These are phyloP conservation scores for Antitrichia curtipendula DNA, from an alignment of 225 moss, liverwort and hornwort genomes.

Conservation along the genomic window DNA sequence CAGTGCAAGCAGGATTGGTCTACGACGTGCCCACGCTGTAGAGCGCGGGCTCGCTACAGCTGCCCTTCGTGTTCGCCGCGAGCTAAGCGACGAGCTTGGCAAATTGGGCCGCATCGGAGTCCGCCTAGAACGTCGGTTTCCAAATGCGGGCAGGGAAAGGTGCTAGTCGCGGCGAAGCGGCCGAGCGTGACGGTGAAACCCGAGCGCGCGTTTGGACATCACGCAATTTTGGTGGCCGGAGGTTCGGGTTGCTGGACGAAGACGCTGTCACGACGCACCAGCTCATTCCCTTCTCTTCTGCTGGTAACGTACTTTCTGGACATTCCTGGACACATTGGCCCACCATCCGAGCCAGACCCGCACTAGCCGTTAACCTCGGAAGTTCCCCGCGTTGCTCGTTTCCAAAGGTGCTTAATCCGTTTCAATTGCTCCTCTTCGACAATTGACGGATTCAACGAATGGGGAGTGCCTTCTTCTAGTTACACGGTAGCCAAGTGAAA, in stretches of 20 bases:
- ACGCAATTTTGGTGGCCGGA: slow-evolving; percentile 49
- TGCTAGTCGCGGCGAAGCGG: slow-evolving; percentile 56
- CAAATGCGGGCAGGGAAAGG: slow-evolving; percentile 30
- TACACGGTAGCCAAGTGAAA: not conserved
- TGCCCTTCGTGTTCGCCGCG: slow-evolving; percentile 51
- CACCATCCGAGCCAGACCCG: not conserved
- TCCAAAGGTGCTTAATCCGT: not conserved
- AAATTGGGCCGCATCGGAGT: slow-evolving; percentile 42
- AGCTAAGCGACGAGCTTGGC: slow-evolving; percentile 18
- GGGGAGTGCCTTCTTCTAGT: not conserved
- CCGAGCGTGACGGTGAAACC: slow-evolving; percentile 9
- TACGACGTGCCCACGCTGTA: slow-evolving; percentile 41
- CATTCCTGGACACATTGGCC: not conserved
- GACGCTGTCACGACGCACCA: slow-evolving; percentile 40
- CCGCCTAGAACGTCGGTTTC: not conserved
- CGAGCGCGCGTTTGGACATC: slow-evolving; percentile 36
- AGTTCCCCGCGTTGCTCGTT: not conserved
- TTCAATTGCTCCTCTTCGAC: not conserved
- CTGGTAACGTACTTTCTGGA: not conserved
- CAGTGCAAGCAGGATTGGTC: slow-evolving; percentile 49
- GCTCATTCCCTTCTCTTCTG: slow-evolving; percentile 67
- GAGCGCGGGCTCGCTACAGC: slow-evolving; percentile 42
- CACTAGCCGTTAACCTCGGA: not conserved
- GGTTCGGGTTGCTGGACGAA: slow-evolving; percentile 46
- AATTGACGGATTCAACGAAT: not conserved